Conservation (phyloP, 805 yeast species). For the Saccharomycopsis sp. region DNA sequence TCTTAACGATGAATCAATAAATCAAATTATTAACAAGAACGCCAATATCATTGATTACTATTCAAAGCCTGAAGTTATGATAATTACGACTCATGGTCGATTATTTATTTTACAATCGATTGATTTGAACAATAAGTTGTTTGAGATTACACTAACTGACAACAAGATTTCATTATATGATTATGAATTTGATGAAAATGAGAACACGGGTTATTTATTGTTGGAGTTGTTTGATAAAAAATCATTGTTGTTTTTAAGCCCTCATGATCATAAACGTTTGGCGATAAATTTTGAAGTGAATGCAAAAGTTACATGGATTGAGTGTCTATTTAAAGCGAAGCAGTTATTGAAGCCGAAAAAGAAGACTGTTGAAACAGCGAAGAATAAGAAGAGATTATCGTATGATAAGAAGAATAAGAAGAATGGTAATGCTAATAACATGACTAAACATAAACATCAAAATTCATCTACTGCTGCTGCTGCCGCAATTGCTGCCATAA, state of each 20-base stretch:
- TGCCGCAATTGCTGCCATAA: slow-evolving; percentile 31
- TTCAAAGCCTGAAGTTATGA: slow-evolving; percentile 27
- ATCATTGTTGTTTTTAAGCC: slow-evolving; percentile 48
- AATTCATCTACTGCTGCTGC: slow-evolving; percentile 27
- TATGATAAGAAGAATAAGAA: neutral
- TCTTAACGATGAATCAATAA: slow-evolving; percentile 29
- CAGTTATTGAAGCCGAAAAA: slow-evolving; percentile 37
- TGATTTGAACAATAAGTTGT: slow-evolving; percentile 26
- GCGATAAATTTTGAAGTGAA: slow-evolving; percentile 40
- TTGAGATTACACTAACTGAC: slow-evolving; percentile 40
- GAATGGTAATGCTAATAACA: neutral
- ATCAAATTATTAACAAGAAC: slow-evolving; percentile 28
- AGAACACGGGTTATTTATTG: slow-evolving; percentile 54
- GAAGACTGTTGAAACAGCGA: neutral
- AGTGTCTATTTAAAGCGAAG: slow-evolving; percentile 59
- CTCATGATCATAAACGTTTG: slow-evolving; percentile 24
- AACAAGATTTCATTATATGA: slow-evolving; percentile 68
- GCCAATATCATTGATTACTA: slow-evolving; percentile 21
- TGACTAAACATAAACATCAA: slow-evolving; percentile 23
- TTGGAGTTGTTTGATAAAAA: slow-evolving; percentile 53
- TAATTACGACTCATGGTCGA: slow-evolving; percentile 30
- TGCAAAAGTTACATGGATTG: slow-evolving; percentile 55
- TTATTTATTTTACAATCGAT: slow-evolving; percentile 27
- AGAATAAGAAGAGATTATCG: neutral
- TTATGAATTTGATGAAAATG: slow-evolving; percentile 62